Conservation (phyloP, 2,329 filamentous ascomycete species). For the Pestalotiopsis sp. region DNA sequence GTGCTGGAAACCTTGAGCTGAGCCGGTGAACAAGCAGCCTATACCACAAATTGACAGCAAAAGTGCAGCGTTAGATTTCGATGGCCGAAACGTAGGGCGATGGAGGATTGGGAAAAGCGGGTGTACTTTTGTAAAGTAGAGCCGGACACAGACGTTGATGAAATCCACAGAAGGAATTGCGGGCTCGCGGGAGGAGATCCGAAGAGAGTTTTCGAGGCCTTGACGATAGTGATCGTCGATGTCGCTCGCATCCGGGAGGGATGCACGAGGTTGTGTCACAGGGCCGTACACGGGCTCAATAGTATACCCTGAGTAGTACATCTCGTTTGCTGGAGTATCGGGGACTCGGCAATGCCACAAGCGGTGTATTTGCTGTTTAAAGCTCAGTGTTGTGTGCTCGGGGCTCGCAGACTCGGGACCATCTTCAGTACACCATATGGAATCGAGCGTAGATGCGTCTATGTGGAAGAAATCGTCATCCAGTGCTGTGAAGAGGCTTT, state of each 20-base stretch:
- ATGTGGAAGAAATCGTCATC: neutral
- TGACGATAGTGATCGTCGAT: neutral
- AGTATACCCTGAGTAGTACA: neutral
- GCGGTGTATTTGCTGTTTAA: neutral
- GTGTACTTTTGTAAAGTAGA: neutral
- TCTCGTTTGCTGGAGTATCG: neutral
- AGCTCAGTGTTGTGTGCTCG: neutral
- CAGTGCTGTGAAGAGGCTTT: neutral
- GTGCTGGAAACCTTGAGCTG: neutral
- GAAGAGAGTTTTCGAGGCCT: neutral
- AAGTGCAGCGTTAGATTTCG: neutral
- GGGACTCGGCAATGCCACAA: constrained; percentile 1
- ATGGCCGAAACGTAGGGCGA: neutral
- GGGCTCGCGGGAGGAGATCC: neutral
- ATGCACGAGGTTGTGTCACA: neutral
- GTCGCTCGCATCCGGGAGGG: neutral
- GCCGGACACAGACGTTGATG: neutral
- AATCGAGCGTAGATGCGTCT: neutral
- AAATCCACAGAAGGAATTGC: neutral
- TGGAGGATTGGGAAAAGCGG: neutral
- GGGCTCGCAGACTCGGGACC: neutral
- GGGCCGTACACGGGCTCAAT: neutral
- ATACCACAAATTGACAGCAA: neutral
- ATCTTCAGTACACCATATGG: neutral
- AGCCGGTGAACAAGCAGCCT: neutral